Conservation (phyloP, 805 yeast species). For the Yarrowia alimentaria region DNA sequence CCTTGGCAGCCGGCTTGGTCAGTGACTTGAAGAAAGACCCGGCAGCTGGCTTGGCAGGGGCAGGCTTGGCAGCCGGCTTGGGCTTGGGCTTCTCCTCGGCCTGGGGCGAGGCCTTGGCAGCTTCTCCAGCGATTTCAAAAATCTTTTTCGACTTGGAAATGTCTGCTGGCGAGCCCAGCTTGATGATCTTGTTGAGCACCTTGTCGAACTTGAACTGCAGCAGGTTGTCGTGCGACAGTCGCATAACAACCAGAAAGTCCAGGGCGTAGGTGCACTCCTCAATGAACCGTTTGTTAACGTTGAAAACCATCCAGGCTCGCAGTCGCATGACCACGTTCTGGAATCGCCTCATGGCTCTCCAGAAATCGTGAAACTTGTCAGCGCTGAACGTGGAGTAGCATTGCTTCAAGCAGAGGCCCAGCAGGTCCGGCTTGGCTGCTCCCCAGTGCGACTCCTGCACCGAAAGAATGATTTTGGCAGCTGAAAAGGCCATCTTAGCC, state of each 20-base stretch:
- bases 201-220: slow-evolving; percentile 25
- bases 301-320: slow-evolving; percentile 26
- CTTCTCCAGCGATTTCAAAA: slow-evolving; percentile 2
- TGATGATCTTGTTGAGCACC: slow-evolving; percentile 24
- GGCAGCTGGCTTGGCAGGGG: neutral
- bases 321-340: slow-evolving; percentile 8
- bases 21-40: slow-evolving; percentile 16
- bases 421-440: slow-evolving; percentile 9
- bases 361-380: slow-evolving; percentile 7
- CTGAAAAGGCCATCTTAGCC: slow-evolving; percentile 1
- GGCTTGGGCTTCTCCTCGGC: neutral
- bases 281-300: slow-evolving; percentile 22
- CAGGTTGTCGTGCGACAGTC: slow-evolving; percentile 5
- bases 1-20: neutral
- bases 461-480: slow-evolving; percentile 7
- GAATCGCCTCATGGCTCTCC: slow-evolving; percentile 18
- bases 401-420: neutral
- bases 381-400: neutral
- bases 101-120: neutral
- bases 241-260: slow-evolving; percentile 14
- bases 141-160: neutral
- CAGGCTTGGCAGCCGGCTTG: neutral
- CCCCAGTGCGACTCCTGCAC: slow-evolving; percentile 6
- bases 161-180: neutral
- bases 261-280: slow-evolving; percentile 12